Base-by-base conservation (phyloP, 2,329 filamentous ascomycete species). In the Colletotrichum sp. region DNA sequence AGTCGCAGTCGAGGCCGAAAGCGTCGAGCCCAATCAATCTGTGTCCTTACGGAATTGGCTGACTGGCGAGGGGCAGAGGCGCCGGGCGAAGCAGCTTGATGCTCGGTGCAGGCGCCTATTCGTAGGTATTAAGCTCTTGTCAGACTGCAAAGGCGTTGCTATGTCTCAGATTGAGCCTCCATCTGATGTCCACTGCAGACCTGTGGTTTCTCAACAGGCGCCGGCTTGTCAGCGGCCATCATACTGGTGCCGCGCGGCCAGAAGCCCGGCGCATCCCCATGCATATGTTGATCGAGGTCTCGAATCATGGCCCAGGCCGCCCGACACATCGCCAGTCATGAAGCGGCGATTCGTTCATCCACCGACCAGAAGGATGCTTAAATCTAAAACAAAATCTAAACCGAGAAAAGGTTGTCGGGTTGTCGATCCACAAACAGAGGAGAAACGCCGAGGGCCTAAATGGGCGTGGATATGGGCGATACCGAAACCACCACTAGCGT, bases 211-310 rank as follows among this genome's bases (percentile, higher is more conserved):
- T 30, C 16, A 6, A 18, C 26, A 48, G n/a, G 69, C 70, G 57
- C 28, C 64, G 36, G 64, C 36, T 59, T 57, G 21, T 60, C 57
- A 64, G 59, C 70, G 34, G 57, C 15, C 59, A 52, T 73, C 43
- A 73, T 34, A 26, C 36, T 39, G 57, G 65, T 73, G 64, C 64
- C 73, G 71, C 74, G 74, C 74, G 71, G 71, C 61, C 71, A 55
- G 18, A 48, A 63, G 36, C 18, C 39, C 28, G 57, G 71, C 74
- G 74, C 71, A 57, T 74, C 74, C 24, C 48, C n/a, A 52, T 13
- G 59, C 15, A 61, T 7, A 61, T 61, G 28, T 13, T 30, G 24
- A 30, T 30, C n/a, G 26, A n/a, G 59, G 59, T n/a, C 59, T 64
- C n/a, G 60, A 34, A 43, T 32, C 43, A 48, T 21, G 43, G 43